Conservation (phyloP, 2,329 filamentous ascomycete genomes). For the Bipolaris bicolor region DNA sequence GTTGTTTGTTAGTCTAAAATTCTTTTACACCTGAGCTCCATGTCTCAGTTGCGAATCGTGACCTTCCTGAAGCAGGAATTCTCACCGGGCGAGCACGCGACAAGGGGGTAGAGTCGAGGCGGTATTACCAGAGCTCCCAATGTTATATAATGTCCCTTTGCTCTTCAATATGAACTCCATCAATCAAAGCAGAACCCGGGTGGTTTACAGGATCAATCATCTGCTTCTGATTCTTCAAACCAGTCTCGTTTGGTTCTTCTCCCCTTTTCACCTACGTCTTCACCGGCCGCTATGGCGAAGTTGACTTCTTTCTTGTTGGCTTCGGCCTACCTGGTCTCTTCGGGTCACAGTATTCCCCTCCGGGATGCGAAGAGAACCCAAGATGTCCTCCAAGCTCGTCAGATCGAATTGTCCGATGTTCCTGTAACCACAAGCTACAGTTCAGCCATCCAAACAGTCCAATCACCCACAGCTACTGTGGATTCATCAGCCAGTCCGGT, state of each 20-base stretch:
- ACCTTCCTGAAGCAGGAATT: conserved; percentile 33
- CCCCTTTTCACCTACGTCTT: conserved; percentile 14
- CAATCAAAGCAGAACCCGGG: conserved; percentile 15
- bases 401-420: conserved; percentile 29
- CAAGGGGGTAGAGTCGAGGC: conserved; percentile 9
- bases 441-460: conserved; percentile 34
- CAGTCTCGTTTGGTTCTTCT: conserved; percentile 23
- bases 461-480: conserved; percentile 34
- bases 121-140: conserved; percentile 11
- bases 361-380: conserved; percentile 18
- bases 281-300: conserved; percentile 32
- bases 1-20: conserved; percentile 24
- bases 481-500: conserved; percentile 39
- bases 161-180: conserved; percentile 36
- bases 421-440: conserved; percentile 43
- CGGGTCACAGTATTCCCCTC: conserved; percentile 35
- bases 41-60: conserved; percentile 28
- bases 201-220: conserved; percentile 9
- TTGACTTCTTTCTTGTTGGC: conserved; percentile 34
- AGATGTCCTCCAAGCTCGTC: conserved; percentile 26
- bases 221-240: conserved; percentile 21
- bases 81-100: conserved; percentile 32
- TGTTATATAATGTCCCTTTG: conserved; percentile 30
- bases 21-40: conserved; percentile 29
- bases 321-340: conserved; percentile 27